Evolutionary conservation across 192 early-diverging fungal genomes (phyloP).

Genomic region (Rhizoclosmatium globosum): DNA sequence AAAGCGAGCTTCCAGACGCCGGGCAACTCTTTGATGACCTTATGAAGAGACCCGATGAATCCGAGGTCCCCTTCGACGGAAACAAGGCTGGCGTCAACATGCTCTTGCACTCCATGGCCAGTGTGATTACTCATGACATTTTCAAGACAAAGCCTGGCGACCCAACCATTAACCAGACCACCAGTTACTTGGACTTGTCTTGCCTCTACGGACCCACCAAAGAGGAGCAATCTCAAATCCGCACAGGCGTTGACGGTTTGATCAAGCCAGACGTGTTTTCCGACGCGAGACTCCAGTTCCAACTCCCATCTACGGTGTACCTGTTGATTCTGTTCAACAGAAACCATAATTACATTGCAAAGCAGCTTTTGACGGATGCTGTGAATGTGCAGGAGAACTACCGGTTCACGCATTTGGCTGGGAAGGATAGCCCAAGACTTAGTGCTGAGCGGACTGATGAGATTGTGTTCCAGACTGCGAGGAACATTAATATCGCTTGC

Average conservation of each 20-base stretch:
- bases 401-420: conserved; percentile 44
- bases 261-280: conserved; percentile 22
- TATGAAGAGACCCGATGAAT: conserved; percentile 14
- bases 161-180: conserved; percentile 50
- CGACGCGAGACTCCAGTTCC: conserved; percentile 30
- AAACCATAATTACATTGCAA: conserved; percentile 63
- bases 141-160: conserved; percentile 47
- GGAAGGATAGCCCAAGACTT: conserved; percentile 12
- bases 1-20: conserved; percentile 37
- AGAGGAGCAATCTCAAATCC: conserved; percentile 29
- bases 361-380: conserved; percentile 34
- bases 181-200: conserved; percentile 50
- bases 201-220: conserved; percentile 50
- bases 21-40: conserved; percentile 38
- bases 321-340: conserved; percentile 55
- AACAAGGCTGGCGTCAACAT: conserved; percentile 50
- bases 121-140: conserved; percentile 56
- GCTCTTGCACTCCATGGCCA: conserved; percentile 51
- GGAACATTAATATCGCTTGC: conserved; percentile 56
- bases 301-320: conserved; percentile 43
- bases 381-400: conserved; percentile 47
- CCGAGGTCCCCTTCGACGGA: conserved; percentile 6
- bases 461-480: conserved; percentile 59
- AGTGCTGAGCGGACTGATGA: conserved; percentile 47
- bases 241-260: background rate